phyloP scores from a whole-genome alignment of 2,329 filamentous ascomycete genomes.

The Colletotrichum chlorophyti region DNA sequence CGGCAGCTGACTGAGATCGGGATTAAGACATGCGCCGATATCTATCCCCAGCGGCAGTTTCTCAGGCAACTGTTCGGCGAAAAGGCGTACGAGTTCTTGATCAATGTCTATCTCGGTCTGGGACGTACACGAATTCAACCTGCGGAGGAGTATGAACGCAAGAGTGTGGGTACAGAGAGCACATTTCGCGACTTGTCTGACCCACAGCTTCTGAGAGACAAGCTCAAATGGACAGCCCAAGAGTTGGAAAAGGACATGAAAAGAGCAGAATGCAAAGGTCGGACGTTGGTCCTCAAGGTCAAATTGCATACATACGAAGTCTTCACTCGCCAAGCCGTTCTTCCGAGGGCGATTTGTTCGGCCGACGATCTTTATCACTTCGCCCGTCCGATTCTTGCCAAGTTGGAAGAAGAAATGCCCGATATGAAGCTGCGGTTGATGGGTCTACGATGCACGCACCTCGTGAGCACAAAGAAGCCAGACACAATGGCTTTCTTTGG shows the following conservation, averaged over 20 bases:
- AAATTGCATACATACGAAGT: constrained; percentile 96
- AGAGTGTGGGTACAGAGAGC: constrained; percentile 91
- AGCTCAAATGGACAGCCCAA: constrained; percentile 80
- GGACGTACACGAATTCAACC: constrained; percentile 86
- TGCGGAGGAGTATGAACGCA: constrained; percentile 87
- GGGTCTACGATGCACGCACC: constrained; percentile 86
- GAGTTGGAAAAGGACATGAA: constrained; percentile 87
- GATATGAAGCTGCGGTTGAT: constrained; percentile 82
- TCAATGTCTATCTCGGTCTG: constrained; percentile 84
- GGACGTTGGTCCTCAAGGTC: constrained; percentile 90
- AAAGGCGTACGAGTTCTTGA: constrained; percentile 87
- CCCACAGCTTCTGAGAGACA: constrained; percentile 72
- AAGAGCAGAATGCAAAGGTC: constrained; percentile 81
- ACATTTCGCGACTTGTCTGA: constrained; percentile 85
- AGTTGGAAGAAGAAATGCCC: constrained; percentile 83
- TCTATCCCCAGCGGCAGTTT: constrained; percentile 77
- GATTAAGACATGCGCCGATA: constrained; percentile 86
- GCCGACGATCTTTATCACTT: constrained; percentile 86
- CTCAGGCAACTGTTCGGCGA: constrained; percentile 84
- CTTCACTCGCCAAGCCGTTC: constrained; percentile 79
- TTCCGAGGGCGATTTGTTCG: constrained; percentile 73
- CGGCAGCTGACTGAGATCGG: constrained; percentile 88
- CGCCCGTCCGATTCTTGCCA: constrained; percentile 81
- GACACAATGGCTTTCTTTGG: constrained; percentile 84
- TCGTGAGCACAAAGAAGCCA: constrained; percentile 84